Evolutionary conservation across 2,329 filamentous ascomycete genomes (phyloP).

Genomic region (Hypoxylon sp.): DNA sequence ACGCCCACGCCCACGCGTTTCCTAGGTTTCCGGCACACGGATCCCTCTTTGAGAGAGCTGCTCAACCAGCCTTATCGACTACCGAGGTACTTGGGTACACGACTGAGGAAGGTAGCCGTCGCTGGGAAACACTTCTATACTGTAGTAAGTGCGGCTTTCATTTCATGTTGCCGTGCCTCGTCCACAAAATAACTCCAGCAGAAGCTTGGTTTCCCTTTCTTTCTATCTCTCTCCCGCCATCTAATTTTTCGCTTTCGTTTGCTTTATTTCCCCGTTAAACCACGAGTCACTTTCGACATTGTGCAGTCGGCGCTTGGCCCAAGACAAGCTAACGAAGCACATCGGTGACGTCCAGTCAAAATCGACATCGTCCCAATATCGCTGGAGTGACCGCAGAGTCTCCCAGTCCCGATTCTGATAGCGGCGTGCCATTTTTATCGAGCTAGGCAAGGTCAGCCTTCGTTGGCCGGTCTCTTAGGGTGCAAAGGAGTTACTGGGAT

Average conservation of each 20-base stretch:
- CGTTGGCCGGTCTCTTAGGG: constrained; percentile 50
- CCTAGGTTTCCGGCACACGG: constrained; percentile 21
- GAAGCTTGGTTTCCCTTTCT: neutral
- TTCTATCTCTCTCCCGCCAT: too few species aligned
- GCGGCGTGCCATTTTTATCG: constrained; percentile 50
- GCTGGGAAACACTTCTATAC: constrained; percentile 8
- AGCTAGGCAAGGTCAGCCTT: constrained; percentile 52
- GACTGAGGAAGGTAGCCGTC: too few species aligned
- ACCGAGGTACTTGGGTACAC: too few species aligned
- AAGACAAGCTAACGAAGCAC: constrained; percentile 23
- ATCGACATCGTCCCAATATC: constrained; percentile 52
- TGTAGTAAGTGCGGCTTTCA: constrained; percentile 10
- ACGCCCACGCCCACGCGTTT: constrained; percentile 14
- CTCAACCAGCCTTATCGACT: neutral
- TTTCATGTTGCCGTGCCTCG: constrained; percentile 6
- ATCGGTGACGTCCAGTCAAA: constrained; percentile 30
- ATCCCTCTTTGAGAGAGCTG: neutral
- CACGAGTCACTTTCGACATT: constrained; percentile 1
- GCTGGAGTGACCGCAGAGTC: constrained; percentile 56
- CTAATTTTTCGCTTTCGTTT: too few species aligned
- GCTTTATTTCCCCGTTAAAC: neutral
- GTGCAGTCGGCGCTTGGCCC: constrained; percentile 11
- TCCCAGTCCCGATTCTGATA: constrained; percentile 47
- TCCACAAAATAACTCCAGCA: neutral
- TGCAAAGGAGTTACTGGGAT: constrained; percentile 51